Percentiles rank a stretch among this genome's conserved stretches.
These are phyloP conservation scores for Leccinum obscurum DNA, from an alignment of 768 basidiomycete genomes.

Conservation along the genomic window DNA sequence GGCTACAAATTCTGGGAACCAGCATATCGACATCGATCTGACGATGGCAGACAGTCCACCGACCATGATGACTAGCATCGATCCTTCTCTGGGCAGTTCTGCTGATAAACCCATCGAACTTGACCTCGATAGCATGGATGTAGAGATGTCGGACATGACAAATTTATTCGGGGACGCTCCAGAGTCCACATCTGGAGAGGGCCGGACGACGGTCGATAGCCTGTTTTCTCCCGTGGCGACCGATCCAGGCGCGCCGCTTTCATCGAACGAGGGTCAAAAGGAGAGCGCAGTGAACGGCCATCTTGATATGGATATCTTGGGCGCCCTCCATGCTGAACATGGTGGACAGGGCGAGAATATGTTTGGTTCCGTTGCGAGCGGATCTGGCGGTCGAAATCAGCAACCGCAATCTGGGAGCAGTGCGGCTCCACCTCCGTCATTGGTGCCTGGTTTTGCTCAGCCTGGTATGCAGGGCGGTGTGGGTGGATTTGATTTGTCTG, in stretches of 20 bases:
- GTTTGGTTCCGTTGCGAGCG: constrained; percentile 31
- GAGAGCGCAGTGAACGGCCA: constrained; percentile 15
- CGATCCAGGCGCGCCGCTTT: constrained; percentile 20
- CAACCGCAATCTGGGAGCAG: constrained; percentile 19
- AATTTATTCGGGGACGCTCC: constrained; percentile 56
- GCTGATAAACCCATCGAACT: constrained; percentile 83
- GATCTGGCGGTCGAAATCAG: constrained; percentile 16
- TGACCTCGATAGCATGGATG: constrained; percentile 68
- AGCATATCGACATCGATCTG: constrained; percentile 56
- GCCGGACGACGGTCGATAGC: constrained; percentile 41
- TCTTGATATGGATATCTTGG: constrained; percentile 40
- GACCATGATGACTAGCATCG: constrained; percentile 27
- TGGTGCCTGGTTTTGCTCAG: constrained; percentile 45
- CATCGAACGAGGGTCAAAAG: constrained; percentile 23
- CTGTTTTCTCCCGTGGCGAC: constrained; percentile 51
- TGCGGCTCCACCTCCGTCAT: constrained; percentile 38
- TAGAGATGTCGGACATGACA: constrained; percentile 52
- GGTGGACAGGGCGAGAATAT: constrained; percentile 17
- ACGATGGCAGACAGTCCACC: constrained; percentile 42
- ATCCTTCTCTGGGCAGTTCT: constrained; percentile 52
- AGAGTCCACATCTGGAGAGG: constrained; percentile 37
- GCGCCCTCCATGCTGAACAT: constrained; percentile 28
- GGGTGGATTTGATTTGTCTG: constrained; percentile 48
- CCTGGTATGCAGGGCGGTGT: constrained; percentile 21
- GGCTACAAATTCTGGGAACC: constrained; percentile 32